Evolutionary conservation across 805 yeast species (phyloP), one percentile per base, ranked within the genome.

Genomic region (Torulaspora indica): DNA sequence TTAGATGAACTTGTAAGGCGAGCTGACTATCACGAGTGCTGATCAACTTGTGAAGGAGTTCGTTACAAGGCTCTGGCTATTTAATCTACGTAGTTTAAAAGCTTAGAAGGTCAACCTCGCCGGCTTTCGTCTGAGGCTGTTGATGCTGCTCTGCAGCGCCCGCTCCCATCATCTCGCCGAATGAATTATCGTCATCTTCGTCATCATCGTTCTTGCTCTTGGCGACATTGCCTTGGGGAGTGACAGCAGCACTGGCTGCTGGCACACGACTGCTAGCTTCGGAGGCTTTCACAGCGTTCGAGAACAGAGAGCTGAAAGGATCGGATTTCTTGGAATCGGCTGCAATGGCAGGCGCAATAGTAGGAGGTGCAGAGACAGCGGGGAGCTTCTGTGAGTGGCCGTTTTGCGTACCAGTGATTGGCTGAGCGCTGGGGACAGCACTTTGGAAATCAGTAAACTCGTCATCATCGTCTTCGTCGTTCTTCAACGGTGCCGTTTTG

Each of bases 371-470:
- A 56, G 35, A 24, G 60, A 40, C 30, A 53, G 38, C 30, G 64
- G 57, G 38, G 63, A 52, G 23, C 30, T 27, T 14, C 42, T 28
- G 22, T 45, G 18, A 22, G 30, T 37, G 25, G 38, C 22, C 35
- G 13, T 17, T 22, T 18, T 40, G 39, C 38, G 32, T 15, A 29
- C 35, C 29, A 25, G 40, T 52, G 48, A 47, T 57, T 33, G 50
- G 55, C 62, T 42, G 17, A 45, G 46, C 62, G 13, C 67, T 65
- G 7, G 83, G 81, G 3, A 76, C 79, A 9, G 88, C 84, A 46
- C 73, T 67, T 63, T 85, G 91, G 73, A 85, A 85, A 52, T 85
- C 93, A 51, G 84, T 88, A 60, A 85, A 85, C 32, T 85, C 93
- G 51, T 83, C 87, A 43, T 79, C 88, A 44, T 75, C 78, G 23